Conservation (phyloP, 164 flowering plant genomes). For the Aristolochia contorta region DNA sequence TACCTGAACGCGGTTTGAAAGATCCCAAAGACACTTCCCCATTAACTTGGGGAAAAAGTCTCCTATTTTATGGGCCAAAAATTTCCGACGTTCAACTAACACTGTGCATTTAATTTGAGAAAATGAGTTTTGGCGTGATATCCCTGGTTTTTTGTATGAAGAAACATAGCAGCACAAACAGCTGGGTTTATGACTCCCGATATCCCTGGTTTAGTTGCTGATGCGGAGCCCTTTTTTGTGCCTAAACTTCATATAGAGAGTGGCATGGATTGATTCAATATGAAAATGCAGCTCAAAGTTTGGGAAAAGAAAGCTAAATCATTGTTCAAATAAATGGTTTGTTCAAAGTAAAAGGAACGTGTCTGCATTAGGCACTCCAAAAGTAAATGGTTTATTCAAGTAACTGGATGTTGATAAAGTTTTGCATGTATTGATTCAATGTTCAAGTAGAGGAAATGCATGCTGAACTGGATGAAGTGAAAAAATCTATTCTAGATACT, state of each 20-base stretch:
- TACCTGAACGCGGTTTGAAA: too few relatives aligned
- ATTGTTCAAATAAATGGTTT: constrained; percentile 55
- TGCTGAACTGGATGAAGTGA: constrained; percentile 82
- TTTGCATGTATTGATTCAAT: background rate
- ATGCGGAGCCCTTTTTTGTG: constrained; percentile 59
- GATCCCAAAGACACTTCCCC: too few relatives aligned
- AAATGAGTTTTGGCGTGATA: too few relatives aligned
- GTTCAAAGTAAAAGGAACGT: constrained; percentile 89
- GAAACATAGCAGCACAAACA: constrained; percentile 73
- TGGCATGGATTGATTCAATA: constrained; percentile 10
- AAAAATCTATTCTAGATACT: constrained; percentile 86
- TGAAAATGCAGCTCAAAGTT: constrained; percentile 15
- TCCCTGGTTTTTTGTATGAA: too few relatives aligned
- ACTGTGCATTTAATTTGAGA: too few relatives aligned
- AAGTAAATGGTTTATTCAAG: too few relatives aligned
- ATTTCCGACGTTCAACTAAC: too few relatives aligned
- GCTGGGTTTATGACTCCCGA: constrained; percentile 90
- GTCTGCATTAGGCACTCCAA: constrained; percentile 76
- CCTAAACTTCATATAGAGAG: constrained; percentile 14
- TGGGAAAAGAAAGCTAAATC: constrained; percentile 49
- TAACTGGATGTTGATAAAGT: background rate
- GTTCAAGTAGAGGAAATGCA: background rate
- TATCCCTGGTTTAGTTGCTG: constrained; percentile 68
- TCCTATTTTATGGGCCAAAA: too few relatives aligned
- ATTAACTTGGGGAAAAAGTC: too few relatives aligned